Conservation (phyloP, 805 yeast genomes). For the Metschnikowia matae region DNA sequence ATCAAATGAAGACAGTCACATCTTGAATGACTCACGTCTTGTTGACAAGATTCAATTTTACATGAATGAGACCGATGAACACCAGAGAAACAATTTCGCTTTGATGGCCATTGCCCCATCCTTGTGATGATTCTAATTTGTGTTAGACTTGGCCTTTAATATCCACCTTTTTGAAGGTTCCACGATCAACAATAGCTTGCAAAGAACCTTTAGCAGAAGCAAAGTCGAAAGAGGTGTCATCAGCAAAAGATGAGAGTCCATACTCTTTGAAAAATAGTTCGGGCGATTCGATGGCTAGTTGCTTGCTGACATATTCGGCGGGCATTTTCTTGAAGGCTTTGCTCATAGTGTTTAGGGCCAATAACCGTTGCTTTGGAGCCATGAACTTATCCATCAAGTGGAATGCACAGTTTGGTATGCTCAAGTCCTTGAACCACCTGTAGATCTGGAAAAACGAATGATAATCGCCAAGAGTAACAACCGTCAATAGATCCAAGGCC, state of each 20-base stretch:
- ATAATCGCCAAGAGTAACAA: conserved; percentile 10
- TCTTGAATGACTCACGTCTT: conserved; percentile 51
- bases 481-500: conserved; percentile 11
- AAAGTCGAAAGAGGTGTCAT: conserved; percentile 28
- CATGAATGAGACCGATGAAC: conserved; percentile 58
- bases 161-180: conserved; percentile 59
- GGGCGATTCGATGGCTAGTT: conserved; percentile 7
- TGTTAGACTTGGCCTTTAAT: conserved; percentile 79
- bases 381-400: conserved; percentile 14
- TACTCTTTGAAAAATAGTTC: conserved; percentile 19
- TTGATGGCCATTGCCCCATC: conserved; percentile 69
- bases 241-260: conserved; percentile 30
- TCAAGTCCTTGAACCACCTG: conserved; percentile 6
- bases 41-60: conserved; percentile 59
- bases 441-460: conserved; percentile 35
- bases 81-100: conserved; percentile 61
- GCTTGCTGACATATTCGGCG: conserved; percentile 1
- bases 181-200: conserved; percentile 29
- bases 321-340: conserved; percentile 17
- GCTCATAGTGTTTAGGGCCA: conserved; percentile 16
- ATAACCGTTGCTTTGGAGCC: conserved; percentile 16
- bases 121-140: not conserved
- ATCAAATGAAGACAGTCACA: conserved; percentile 36
- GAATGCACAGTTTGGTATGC: conserved; percentile 10
- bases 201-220: conserved; percentile 32